Evolutionary conservation across 2,329 filamentous ascomycete species (phyloP).

Genomic region (Cordyceps tenuipes): DNA sequence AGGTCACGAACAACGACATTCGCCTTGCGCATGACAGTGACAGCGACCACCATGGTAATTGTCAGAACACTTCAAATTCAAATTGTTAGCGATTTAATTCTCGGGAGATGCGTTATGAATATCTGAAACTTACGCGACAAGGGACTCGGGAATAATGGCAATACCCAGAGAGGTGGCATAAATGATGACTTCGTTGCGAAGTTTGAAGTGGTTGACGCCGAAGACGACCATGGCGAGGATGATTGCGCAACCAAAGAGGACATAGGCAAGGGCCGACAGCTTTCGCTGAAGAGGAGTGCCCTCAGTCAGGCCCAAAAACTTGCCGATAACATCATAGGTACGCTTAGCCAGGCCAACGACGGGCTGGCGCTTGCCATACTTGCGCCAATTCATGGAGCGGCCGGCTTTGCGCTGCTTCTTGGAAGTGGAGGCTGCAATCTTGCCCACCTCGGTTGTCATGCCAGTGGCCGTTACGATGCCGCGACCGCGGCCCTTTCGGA

Average conservation of each 20-base stretch:
- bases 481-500: slow-evolving; percentile 63
- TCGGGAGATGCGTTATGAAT: background rate
- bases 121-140: slow-evolving; percentile 46
- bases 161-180: slow-evolving; percentile 52
- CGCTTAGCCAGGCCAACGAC: slow-evolving; percentile 39
- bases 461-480: slow-evolving; percentile 67
- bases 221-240: slow-evolving; percentile 50
- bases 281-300: slow-evolving; percentile 75
- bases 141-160: slow-evolving; percentile 55
- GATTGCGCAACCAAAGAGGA: slow-evolving; percentile 64
- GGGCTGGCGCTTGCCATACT: slow-evolving; percentile 43
- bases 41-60: slow-evolving; percentile 61
- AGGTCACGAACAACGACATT: slow-evolving; percentile 59
- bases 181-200: slow-evolving; percentile 45
- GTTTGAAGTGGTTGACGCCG: slow-evolving; percentile 45
- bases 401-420: slow-evolving; percentile 48
- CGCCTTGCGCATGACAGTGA: slow-evolving; percentile 55
- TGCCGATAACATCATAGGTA: slow-evolving; percentile 40
- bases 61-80: slow-evolving; percentile 45
- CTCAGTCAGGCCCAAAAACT: slow-evolving; percentile 52
- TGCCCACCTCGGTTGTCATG: slow-evolving; percentile 63
- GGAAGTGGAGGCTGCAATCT: slow-evolving; percentile 51
- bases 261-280: slow-evolving; percentile 66
- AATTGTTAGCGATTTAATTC: slow-evolving; percentile 11
- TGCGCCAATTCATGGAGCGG: slow-evolving; percentile 44